phyloP scores from a whole-genome alignment of 164 flowering plant species.

The Platanus orientalis region DNA sequence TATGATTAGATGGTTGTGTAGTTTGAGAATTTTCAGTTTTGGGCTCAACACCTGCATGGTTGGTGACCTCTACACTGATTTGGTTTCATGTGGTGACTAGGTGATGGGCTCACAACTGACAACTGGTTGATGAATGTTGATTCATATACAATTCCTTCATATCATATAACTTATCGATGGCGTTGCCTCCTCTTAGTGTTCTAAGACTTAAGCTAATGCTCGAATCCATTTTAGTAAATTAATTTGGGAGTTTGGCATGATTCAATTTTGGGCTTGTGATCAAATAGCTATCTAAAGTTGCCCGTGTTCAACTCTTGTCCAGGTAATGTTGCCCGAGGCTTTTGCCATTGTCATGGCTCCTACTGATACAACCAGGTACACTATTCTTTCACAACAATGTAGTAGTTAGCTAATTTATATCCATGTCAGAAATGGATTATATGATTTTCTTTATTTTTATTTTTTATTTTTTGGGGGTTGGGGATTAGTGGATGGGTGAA shows the following conservation, averaged over 20 bases:
- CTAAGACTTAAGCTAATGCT: too few relatives aligned
- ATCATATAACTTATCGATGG: too few relatives aligned
- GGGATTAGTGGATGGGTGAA: too few relatives aligned
- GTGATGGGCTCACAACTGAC: not conserved
- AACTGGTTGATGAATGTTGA: not conserved
- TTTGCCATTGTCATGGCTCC: constrained; percentile 89
- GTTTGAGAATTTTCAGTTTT: not conserved
- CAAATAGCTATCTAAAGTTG: not conserved
- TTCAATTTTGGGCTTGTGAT: not conserved
- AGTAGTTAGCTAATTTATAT: too few relatives aligned
- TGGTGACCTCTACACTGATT: too few relatives aligned
- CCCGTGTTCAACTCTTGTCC: constrained; percentile 5
- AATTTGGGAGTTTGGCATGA: not conserved
- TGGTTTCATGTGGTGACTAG: not conserved
- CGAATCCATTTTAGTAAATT: not conserved
- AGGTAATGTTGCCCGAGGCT: constrained; percentile 86
- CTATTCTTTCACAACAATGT: not conserved
- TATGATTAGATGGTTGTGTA: not conserved
- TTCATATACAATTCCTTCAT: not conserved
- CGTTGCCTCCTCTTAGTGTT: too few relatives aligned
- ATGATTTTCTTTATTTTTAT: too few relatives aligned
- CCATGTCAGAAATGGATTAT: too few relatives aligned
- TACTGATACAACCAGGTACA: constrained; percentile 62
- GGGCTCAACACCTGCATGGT: too few relatives aligned
- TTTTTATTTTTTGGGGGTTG: too few relatives aligned